A percentile compares a stretch with the other conserved stretches of the same genome.
These are phyloP conservation scores for Dichomitus squalens DNA, from an alignment of 1,284 basidiomycete species.

Conservation along the genomic window DNA sequence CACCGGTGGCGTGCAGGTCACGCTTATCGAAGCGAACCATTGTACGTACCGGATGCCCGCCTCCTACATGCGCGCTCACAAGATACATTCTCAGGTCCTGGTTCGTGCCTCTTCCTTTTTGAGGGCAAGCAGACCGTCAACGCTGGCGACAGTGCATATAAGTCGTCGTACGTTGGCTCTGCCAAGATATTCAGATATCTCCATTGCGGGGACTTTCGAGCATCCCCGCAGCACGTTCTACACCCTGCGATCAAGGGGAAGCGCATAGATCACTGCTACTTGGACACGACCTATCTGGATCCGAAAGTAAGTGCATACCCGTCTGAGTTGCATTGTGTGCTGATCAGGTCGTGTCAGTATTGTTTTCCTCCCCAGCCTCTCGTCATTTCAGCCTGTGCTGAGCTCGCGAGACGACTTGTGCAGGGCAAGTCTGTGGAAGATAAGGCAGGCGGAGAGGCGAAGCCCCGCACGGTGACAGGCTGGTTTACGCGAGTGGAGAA, in stretches of 20 bases:
- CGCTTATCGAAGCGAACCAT: constrained; percentile 97
- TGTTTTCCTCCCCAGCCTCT: constrained; percentile 94
- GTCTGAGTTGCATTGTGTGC: not conserved
- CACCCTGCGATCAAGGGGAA: constrained; percentile 84
- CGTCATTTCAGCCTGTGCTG: constrained; percentile 91
- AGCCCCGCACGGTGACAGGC: constrained; percentile 29
- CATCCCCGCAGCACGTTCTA: constrained; percentile 80
- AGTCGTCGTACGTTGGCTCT: constrained; percentile 72
- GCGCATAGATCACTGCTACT: constrained; percentile 84
- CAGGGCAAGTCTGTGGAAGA: constrained; percentile 36
- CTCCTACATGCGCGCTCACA: not conserved
- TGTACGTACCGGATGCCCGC: constrained; percentile 47
- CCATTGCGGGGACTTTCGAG: constrained; percentile 95
- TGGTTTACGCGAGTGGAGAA: constrained; percentile 29
- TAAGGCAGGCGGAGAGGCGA: constrained; percentile 28
- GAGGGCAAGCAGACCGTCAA: constrained; percentile 89
- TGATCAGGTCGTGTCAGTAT: constrained; percentile 52
- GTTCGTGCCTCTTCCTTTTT: constrained; percentile 92
- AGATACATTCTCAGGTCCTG: constrained; percentile 61
- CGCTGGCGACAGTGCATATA: constrained; percentile 81
- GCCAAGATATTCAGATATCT: constrained; percentile 82
- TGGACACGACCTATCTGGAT: constrained; percentile 97
- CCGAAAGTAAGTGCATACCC: constrained; percentile 59
- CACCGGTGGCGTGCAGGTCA: constrained; percentile 87
- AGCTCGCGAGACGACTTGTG: constrained; percentile 69